Percentiles rank a stretch among this genome's conserved stretches.
Evolutionary conservation across 2,329 filamentous ascomycete genomes (phyloP).

Genomic region (Aspergillus tanneri): DNA sequence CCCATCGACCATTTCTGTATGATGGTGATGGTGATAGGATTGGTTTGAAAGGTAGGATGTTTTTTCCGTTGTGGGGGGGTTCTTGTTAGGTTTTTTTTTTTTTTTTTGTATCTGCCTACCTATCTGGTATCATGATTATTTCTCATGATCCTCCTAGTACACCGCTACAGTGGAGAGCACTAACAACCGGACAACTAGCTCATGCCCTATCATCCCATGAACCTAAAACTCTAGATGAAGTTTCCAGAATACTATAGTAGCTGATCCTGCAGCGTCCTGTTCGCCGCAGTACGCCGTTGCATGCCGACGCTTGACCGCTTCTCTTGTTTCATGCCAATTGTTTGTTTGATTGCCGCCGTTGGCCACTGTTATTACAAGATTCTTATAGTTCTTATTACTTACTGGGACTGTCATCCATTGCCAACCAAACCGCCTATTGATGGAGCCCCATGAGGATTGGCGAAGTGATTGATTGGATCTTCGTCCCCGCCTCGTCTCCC

Average conservation of each 20-base stretch:
- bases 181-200: neutral
- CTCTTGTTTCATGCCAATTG: slow-evolving; percentile 8
- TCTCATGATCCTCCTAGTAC: neutral
- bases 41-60: too few species aligned
- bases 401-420: slow-evolving; percentile 5
- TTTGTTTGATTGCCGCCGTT: slow-evolving; percentile 10
- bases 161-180: neutral
- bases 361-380: slow-evolving; percentile 6
- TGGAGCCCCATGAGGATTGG: slow-evolving; percentile 3
- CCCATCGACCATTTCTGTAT: too few species aligned
- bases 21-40: too few species aligned
- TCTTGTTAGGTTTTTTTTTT: too few species aligned
- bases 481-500: neutral
- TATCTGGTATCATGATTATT: neutral
- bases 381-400: slow-evolving; percentile 10
- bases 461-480: neutral
- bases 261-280: slow-evolving; percentile 4
- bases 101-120: too few species aligned
- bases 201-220: neutral
- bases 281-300: slow-evolving; percentile 3
- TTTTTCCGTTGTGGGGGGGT: too few species aligned
- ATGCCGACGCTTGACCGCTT: slow-evolving; percentile 11
- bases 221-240: slow-evolving; percentile 1
- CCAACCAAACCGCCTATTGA: slow-evolving; percentile 4
- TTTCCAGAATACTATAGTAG: slow-evolving; percentile 12